These are phyloP conservation scores for Dionaea muscipula DNA, from an alignment of 179 eudicot genomes.

Conservation along the genomic window DNA sequence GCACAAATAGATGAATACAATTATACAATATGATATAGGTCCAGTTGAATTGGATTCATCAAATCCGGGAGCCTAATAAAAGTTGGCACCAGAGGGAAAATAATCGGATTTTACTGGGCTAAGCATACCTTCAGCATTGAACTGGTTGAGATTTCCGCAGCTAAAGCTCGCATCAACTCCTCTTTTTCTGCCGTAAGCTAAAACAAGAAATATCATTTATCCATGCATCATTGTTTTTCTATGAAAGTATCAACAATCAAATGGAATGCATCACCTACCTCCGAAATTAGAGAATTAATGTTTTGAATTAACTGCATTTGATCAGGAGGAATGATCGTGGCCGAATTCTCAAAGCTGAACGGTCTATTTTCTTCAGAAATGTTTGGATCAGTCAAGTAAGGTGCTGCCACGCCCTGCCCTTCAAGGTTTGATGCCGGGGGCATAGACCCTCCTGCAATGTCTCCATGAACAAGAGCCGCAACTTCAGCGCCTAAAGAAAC, in stretches of 20 bases:
- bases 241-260: not conserved
- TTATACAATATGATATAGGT: no score
- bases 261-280: slow-evolving; percentile 32
- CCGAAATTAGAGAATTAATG: slow-evolving; percentile 65
- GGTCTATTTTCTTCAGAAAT: slow-evolving; percentile 27
- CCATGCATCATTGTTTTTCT: not conserved
- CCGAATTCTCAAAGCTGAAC: slow-evolving; percentile 30
- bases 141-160: slow-evolving; percentile 45
- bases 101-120: no score
- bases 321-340: slow-evolving; percentile 60
- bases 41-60: no score
- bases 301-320: slow-evolving; percentile 67
- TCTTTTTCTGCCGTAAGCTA: slow-evolving; percentile 78
- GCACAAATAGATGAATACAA: no score
- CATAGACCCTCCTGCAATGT: slow-evolving; percentile 12
- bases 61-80: no score
- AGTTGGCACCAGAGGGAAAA: no score
- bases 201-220: slow-evolving; percentile 12
- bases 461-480: slow-evolving; percentile 9
- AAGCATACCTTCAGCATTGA: slow-evolving; percentile 59
- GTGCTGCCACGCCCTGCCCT: slow-evolving; percentile 15
- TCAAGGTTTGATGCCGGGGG: slow-evolving; percentile 26
- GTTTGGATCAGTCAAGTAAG: slow-evolving; percentile 20
- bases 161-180: slow-evolving; percentile 55
- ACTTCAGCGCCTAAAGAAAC: slow-evolving; percentile 9